Evolutionary conservation across 2,329 filamentous ascomycete species (phyloP).

Genomic region (Simplicillium aogashimaense): DNA sequence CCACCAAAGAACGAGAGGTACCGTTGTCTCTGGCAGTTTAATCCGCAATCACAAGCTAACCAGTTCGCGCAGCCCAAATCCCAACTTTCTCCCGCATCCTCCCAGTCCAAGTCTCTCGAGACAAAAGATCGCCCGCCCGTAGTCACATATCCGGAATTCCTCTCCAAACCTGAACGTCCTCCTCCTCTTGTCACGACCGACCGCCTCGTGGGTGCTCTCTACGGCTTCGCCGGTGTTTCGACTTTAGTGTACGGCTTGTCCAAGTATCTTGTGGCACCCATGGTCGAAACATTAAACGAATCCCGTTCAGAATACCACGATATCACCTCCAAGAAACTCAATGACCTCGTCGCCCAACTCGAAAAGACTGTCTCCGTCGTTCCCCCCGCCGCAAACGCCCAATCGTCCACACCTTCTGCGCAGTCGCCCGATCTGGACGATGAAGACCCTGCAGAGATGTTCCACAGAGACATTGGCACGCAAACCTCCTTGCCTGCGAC

Average conservation of each 20-base stretch:
- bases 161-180: slow-evolving; percentile 43
- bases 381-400: slow-evolving; percentile 24
- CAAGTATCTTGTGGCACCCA: slow-evolving; percentile 57
- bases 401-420: slow-evolving; percentile 14
- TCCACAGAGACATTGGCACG: slow-evolving; percentile 71
- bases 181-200: slow-evolving; percentile 53
- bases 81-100: slow-evolving; percentile 3
- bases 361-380: slow-evolving; percentile 52
- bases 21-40: neutral
- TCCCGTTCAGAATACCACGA: slow-evolving; percentile 43
- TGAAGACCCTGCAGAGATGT: slow-evolving; percentile 65
- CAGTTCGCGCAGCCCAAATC: neutral
- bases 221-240: slow-evolving; percentile 47
- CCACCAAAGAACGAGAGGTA: slow-evolving; percentile 8
- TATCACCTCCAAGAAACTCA: slow-evolving; percentile 34
- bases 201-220: slow-evolving; percentile 49
- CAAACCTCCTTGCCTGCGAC: slow-evolving; percentile 48
- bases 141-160: slow-evolving; percentile 62
- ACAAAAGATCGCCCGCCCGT: slow-evolving; percentile 44
- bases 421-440: slow-evolving; percentile 38
- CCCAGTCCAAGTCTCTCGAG: slow-evolving; percentile 16
- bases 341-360: slow-evolving; percentile 37
- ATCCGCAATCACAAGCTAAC: neutral
- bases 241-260: slow-evolving; percentile 60
- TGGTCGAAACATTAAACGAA: slow-evolving; percentile 41